Conservation (phyloP, 306 rosid genomes). For the Cucumis cinereus region DNA sequence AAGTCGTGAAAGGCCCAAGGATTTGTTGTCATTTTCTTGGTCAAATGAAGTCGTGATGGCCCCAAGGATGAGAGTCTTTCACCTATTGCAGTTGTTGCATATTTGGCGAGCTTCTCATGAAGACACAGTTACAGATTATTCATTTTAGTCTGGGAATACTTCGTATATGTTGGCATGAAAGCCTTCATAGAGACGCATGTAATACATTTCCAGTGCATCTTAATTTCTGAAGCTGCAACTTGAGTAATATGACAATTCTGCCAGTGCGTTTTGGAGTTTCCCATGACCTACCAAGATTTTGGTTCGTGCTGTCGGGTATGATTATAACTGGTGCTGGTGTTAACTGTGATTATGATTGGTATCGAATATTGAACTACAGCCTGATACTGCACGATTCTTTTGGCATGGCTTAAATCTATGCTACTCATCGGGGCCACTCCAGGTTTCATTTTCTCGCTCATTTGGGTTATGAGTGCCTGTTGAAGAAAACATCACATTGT, state of each 20-base stretch:
- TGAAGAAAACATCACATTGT: constrained; percentile 7
- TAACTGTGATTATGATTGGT: not conserved
- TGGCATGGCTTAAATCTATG: not conserved
- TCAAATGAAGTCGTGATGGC: not conserved
- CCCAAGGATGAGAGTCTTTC: constrained; percentile 1
- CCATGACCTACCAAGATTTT: constrained; percentile 2
- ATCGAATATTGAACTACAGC: not conserved
- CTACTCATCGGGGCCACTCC: not conserved
- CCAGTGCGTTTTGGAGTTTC: not conserved
- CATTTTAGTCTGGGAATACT: not conserved
- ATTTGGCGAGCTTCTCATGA: not conserved
- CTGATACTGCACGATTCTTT: not conserved
- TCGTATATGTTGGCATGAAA: not conserved
- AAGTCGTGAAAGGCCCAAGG: constrained; percentile 33
- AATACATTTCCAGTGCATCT: not conserved
- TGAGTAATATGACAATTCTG: not conserved
- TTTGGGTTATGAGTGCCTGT: not conserved
- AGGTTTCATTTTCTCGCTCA: constrained; percentile 1
- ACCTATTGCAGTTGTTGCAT: too few species aligned
- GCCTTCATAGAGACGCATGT: not conserved
- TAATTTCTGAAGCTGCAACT: constrained; percentile 6
- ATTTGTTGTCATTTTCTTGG: constrained; percentile 1
- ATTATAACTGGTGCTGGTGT: not conserved
- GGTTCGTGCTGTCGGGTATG: not conserved
- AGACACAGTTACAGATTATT: not conserved